Conservation (phyloP, 2,329 filamentous ascomycete species). For the Fusarium sp. region DNA sequence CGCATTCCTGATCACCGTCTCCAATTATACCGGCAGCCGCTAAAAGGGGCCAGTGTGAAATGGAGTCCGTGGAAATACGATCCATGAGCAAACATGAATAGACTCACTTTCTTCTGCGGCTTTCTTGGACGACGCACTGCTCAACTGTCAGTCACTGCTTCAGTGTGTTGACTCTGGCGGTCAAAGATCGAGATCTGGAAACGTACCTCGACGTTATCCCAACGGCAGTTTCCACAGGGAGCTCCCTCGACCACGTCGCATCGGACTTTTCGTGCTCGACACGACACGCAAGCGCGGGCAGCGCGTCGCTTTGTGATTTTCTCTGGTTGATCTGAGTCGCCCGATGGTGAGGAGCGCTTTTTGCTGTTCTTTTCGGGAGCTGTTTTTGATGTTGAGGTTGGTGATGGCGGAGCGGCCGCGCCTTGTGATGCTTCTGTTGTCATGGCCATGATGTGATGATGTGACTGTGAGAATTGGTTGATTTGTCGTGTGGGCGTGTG, state of each 20-base stretch:
- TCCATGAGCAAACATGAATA: conserved; percentile 13
- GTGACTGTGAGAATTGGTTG: conserved; percentile 3
- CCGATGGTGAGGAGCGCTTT: conserved; percentile 51
- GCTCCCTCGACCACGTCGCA: conserved; percentile 93
- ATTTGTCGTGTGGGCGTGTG: background rate
- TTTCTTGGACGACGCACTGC: conserved; percentile 78
- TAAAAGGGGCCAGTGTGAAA: conserved; percentile 4
- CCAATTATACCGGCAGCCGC: conserved; percentile 18
- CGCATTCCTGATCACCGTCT: conserved; percentile 20
- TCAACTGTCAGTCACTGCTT: conserved; percentile 35
- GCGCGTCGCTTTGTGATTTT: conserved; percentile 81
- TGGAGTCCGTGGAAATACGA: conserved; percentile 21
- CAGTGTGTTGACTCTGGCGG: conserved; percentile 8
- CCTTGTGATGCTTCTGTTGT: conserved; percentile 42
- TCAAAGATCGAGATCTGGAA: conserved; percentile 13
- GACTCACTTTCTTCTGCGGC: conserved; percentile 86
- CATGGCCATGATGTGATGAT: conserved; percentile 35
- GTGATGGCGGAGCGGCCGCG: conserved; percentile 48
- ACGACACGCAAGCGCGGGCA: conserved; percentile 91
- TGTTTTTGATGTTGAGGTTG: conserved; percentile 48
- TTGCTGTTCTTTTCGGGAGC: conserved; percentile 49
- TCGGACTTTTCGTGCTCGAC: conserved; percentile 88
- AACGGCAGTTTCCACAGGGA: conserved; percentile 88
- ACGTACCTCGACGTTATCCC: conserved; percentile 76
- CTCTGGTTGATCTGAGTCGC: conserved; percentile 51